Percentiles rank a stretch among this genome's conserved stretches.
Evolutionary conservation across 1,139 yeast genomes (phyloP).

Genomic region (Saccharomyces pastorianus): DNA sequence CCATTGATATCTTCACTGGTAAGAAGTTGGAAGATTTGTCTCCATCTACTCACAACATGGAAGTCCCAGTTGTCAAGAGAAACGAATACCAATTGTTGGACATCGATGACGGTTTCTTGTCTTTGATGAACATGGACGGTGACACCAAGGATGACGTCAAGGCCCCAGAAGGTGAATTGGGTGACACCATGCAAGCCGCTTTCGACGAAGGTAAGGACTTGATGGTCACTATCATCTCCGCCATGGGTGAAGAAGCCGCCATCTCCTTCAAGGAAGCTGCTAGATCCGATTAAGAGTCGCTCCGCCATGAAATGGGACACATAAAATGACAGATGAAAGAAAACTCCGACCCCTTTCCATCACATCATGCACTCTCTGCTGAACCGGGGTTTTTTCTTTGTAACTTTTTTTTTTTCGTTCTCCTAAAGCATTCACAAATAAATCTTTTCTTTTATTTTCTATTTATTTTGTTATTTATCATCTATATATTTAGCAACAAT

Average conservation of each 20-base stretch:
- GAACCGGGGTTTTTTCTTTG: background rate
- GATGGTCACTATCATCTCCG: slow-evolving; percentile 88
- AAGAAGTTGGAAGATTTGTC: slow-evolving; percentile 99
- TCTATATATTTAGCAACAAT: background rate
- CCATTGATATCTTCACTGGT: slow-evolving; percentile 97
- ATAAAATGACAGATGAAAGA: background rate
- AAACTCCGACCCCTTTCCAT: background rate
- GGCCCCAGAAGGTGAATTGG: slow-evolving; percentile 96
- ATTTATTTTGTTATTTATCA: background rate
- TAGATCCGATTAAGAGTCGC: slow-evolving; percentile 39
- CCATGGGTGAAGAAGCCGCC: slow-evolving; percentile 99
- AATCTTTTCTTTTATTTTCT: background rate
- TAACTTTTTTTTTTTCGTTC: background rate
- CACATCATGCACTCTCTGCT: background rate
- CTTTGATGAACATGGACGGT: slow-evolving; percentile 94
- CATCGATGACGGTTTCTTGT: slow-evolving; percentile 96
- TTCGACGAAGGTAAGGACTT: slow-evolving; percentile 98
- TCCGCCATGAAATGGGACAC: background rate
- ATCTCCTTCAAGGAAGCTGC: slow-evolving; percentile 98
- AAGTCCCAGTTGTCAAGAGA: slow-evolving; percentile 96
- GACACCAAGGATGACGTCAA: slow-evolving; percentile 98
- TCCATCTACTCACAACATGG: slow-evolving; percentile 99
- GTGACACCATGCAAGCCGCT: slow-evolving; percentile 82
- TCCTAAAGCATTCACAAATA: background rate
- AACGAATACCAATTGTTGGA: slow-evolving; percentile 94